A percentile compares a stretch with the other conserved stretches of the same genome.
Conservation (phyloP, 1,284 basidiomycete species). For the Heterobasidion irregulare region DNA sequence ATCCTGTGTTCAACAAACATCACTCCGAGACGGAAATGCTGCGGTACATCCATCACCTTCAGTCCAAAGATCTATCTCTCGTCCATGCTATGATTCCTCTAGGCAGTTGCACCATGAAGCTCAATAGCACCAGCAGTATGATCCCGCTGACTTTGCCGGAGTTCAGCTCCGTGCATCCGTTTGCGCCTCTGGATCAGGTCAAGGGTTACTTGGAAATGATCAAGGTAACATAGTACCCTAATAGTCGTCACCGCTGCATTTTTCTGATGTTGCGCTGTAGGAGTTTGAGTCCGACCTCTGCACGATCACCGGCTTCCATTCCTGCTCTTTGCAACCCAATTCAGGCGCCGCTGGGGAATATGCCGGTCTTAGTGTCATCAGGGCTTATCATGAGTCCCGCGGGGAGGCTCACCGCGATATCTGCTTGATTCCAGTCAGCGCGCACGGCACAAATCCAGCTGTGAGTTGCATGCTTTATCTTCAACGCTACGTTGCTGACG, state of each 20-base stretch:
- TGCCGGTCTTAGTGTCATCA: slow-evolving; percentile 87
- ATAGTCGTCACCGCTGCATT: no score
- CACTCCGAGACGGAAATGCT: slow-evolving; percentile 98
- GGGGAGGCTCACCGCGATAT: slow-evolving; percentile 85
- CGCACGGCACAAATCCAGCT: slow-evolving; percentile 94
- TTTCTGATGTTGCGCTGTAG: slow-evolving; percentile 22
- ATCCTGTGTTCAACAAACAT: slow-evolving; percentile 91
- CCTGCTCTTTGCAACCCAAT: slow-evolving; percentile 95
- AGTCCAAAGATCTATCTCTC: slow-evolving; percentile 91
- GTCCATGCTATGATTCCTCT: slow-evolving; percentile 97
- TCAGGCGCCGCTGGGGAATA: slow-evolving; percentile 97
- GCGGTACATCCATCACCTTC: slow-evolving; percentile 90
- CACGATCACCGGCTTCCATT: slow-evolving; percentile 91
- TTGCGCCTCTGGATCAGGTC: slow-evolving; percentile 87
- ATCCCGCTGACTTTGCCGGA: slow-evolving; percentile 92
- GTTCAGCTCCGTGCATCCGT: slow-evolving; percentile 87
- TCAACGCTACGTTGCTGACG: background rate
- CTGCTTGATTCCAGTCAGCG: slow-evolving; percentile 92
- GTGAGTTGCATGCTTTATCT: slow-evolving; percentile 33
- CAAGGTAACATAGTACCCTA: slow-evolving; percentile 33
- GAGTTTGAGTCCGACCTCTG: slow-evolving; percentile 91
- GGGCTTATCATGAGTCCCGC: slow-evolving; percentile 87
- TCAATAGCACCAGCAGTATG: slow-evolving; percentile 97
- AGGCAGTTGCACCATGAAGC: slow-evolving; percentile 95
- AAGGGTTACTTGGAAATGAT: slow-evolving; percentile 83